Percentiles rank a stretch among this genome's conserved stretches.
These are phyloP conservation scores for Papiliotrema flavescens DNA, from an alignment of 1,284 basidiomycete genomes.

Conservation along the genomic window DNA sequence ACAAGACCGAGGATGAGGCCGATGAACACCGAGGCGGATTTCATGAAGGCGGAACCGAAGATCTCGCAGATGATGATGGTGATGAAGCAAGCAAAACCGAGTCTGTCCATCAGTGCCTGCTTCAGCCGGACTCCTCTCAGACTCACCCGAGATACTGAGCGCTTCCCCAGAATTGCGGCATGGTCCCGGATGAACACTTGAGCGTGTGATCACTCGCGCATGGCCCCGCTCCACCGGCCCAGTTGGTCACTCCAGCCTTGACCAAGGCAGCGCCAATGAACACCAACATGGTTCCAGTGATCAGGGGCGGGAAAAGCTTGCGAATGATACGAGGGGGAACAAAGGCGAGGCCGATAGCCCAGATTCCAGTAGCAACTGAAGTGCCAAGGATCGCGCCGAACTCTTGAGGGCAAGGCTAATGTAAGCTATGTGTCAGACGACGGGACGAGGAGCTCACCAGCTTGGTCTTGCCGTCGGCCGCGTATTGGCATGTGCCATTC, in stretches of 20 bases:
- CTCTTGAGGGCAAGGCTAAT: constrained; percentile 25
- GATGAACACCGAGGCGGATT: constrained; percentile 32
- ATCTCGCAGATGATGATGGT: constrained; percentile 26
- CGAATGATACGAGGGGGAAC: constrained; percentile 29
- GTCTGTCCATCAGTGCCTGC: constrained; percentile 1
- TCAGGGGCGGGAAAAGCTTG: constrained; percentile 33
- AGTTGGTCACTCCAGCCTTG: constrained; percentile 30
- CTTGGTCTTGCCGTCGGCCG: constrained; percentile 21
- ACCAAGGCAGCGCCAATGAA: constrained; percentile 35
- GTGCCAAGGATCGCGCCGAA: constrained; percentile 36
- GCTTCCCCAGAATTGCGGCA: constrained; percentile 25
- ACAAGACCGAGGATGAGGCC: constrained; percentile 31
- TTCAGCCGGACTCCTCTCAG: not conserved
- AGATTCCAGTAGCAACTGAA: constrained; percentile 23
- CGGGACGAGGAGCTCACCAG: constrained; percentile 3
- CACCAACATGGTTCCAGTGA: constrained; percentile 33
- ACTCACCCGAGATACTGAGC: constrained; percentile 22
- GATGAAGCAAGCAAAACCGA: constrained; percentile 28
- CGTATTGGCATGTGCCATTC: constrained; percentile 18
- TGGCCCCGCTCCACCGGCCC: constrained; percentile 28
- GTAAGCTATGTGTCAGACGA: not conserved
- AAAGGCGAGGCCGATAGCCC: constrained; percentile 29
- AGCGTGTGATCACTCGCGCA: constrained; percentile 28
- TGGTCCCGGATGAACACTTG: constrained; percentile 17
- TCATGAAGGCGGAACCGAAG: constrained; percentile 38